Conservation (phyloP, 176 grass and related monocot genomes). For the Rhynchospora tenuis region DNA sequence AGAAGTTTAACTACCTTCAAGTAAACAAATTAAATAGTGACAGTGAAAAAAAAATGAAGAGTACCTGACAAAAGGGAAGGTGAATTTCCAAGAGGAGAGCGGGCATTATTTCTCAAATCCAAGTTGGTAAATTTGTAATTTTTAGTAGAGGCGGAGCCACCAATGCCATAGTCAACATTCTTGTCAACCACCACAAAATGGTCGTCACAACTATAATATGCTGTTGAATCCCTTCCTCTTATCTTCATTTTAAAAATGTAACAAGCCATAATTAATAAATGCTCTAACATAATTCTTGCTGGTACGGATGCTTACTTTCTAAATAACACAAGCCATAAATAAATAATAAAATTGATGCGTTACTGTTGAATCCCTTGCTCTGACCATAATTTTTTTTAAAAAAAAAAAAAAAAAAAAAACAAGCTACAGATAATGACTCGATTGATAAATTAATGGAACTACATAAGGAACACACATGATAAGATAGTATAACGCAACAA, state of each 20-base stretch:
- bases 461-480: not conserved
- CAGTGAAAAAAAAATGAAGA: not conserved
- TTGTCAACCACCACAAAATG: slow-evolving; percentile 98
- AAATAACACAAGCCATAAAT: not conserved
- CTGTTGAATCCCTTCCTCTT: slow-evolving; percentile 71
- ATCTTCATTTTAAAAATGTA: slow-evolving; percentile 40
- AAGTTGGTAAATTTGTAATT: not conserved
- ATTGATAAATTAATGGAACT: not conserved
- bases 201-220: slow-evolving; percentile 95
- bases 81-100: slow-evolving; percentile 3
- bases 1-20: slow-evolving; percentile 6
- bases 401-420: not conserved
- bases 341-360: not conserved
- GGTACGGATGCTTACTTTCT: not conserved
- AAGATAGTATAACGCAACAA: not conserved
- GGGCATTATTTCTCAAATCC: slow-evolving; percentile 32
- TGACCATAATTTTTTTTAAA: not conserved
- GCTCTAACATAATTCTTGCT: not conserved
- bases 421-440: not conserved
- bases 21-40: not conserved
- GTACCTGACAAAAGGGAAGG: slow-evolving; percentile 38
- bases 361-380: not conserved
- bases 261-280: slow-evolving; percentile 19
- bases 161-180: slow-evolving; percentile 69
- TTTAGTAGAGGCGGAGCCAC: slow-evolving; percentile 43